Conservation (phyloP, 768 basidiomycete species). For the Holtermannia corniformis region DNA sequence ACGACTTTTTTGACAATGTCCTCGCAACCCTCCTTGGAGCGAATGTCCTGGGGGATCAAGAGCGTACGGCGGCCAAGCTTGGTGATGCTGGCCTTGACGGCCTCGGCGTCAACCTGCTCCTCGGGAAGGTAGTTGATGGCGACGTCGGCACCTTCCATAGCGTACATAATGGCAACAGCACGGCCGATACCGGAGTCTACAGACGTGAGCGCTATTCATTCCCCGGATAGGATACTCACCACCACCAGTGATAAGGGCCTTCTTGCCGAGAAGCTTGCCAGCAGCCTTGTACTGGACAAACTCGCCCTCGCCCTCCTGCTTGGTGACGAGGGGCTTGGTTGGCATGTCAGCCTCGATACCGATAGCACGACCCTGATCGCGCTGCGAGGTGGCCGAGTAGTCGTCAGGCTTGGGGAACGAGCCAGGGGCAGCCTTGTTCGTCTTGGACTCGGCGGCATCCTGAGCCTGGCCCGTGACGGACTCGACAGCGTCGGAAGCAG, state of each 20-base stretch:
- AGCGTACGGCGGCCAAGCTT: conserved; percentile 28
- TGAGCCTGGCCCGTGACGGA: not conserved
- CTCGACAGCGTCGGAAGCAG: not conserved
- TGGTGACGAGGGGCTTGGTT: conserved; percentile 30
- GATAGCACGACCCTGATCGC: conserved; percentile 21
- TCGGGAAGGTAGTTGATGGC: conserved; percentile 48
- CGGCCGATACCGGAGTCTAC: conserved; percentile 51
- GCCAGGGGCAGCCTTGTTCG: conserved; percentile 5
- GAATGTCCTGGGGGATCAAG: conserved; percentile 38
- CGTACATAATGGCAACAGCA: conserved; percentile 45
- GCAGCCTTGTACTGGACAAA: conserved; percentile 39
- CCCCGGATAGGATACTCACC: too few relatives aligned
- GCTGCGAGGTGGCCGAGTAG: conserved; percentile 34
- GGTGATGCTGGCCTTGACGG: conserved; percentile 26
- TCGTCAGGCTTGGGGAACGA: conserved; percentile 30
- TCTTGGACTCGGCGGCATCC: not conserved
- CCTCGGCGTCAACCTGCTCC: conserved; percentile 48
- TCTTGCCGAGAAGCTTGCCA: conserved; percentile 46
- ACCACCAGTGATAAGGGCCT: conserved; percentile 48
- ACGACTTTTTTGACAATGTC: conserved; percentile 36
- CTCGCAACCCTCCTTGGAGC: conserved; percentile 39
- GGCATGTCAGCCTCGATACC: conserved; percentile 40
- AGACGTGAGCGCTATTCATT: too few relatives aligned
- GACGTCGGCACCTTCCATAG: conserved; percentile 44
- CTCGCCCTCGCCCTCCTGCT: conserved; percentile 36